Evolutionary conservation across 345 rosid genomes (phyloP).

Genomic region (Arabidopsis thaliana): DNA sequence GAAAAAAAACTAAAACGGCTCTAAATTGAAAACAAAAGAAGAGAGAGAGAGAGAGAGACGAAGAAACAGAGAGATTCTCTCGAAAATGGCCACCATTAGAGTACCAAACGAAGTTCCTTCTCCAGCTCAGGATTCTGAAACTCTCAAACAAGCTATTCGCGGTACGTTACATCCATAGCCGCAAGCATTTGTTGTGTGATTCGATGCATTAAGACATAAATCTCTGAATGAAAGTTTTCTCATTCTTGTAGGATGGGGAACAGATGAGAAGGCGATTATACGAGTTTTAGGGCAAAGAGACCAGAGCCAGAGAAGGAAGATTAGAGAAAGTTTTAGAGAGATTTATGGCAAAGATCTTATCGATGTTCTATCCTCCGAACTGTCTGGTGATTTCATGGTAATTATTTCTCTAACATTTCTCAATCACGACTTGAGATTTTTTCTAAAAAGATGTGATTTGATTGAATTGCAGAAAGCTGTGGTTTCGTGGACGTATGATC

Average conservation of each 20-base stretch:
- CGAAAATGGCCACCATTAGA: conserved; percentile 53
- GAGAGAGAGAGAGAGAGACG: conserved; percentile 2
- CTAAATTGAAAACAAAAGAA: not conserved
- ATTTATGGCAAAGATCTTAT: conserved; percentile 68
- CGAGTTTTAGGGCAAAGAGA: conserved; percentile 69
- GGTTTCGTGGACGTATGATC: conserved; percentile 69
- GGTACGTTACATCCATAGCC: conserved; percentile 49
- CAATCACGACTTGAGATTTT: not conserved
- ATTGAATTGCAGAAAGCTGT: conserved; percentile 64
- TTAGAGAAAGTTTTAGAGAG: conserved; percentile 65
- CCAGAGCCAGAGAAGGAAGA: conserved; percentile 71
- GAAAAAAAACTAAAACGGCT: conserved; percentile 22
- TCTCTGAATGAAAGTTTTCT: not conserved
- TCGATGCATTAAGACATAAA: not conserved
- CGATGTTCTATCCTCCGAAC: conserved; percentile 63
- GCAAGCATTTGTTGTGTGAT: not conserved
- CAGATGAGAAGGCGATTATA: conserved; percentile 71
- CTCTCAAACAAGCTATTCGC: conserved; percentile 63
- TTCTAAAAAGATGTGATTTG: not conserved
- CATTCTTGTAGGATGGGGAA: conserved; percentile 64
- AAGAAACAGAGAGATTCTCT: conserved; percentile 21
- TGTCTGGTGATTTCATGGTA: conserved; percentile 82
- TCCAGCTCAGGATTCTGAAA: conserved; percentile 68
- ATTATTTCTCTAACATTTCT: conserved; percentile 21
- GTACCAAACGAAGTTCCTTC: conserved; percentile 67